phyloP scores from a whole-genome alignment of 495 filamentous ascomycete species.

The Trichodelitschia bisporula region DNA sequence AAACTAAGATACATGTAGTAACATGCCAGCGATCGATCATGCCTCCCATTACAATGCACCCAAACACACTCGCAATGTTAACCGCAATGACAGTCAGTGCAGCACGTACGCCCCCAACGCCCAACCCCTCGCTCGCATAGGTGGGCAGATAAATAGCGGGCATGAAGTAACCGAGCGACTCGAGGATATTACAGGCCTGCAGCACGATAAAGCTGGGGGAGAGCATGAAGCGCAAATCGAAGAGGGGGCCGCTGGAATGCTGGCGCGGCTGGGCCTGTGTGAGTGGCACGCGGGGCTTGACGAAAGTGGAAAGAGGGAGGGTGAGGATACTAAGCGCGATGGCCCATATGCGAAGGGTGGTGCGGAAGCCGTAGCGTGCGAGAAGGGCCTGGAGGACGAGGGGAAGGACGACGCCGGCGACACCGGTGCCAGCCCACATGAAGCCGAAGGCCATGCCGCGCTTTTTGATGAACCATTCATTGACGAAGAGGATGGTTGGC shows the following conservation, averaged over 20 bases:
- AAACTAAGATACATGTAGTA: conserved; percentile 5
- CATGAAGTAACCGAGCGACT: conserved; percentile 3
- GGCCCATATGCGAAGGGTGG: conserved; percentile 23
- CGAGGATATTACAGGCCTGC: neutral
- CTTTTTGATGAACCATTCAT: conserved; percentile 29
- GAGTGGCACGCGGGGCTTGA: no score
- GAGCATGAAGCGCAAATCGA: neutral
- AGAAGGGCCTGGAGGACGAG: conserved; percentile 25
- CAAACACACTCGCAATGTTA: conserved; percentile 4
- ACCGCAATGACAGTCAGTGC: no score
- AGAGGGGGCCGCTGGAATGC: neutral
- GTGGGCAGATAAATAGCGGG: no score
- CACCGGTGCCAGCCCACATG: conserved; percentile 25
- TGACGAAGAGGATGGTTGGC: conserved; percentile 24
- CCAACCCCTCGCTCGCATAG: no score
- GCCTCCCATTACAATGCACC: conserved; percentile 7
- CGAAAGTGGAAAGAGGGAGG: no score
- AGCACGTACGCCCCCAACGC: no score
- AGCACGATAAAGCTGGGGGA: neutral
- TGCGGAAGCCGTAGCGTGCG: conserved; percentile 22
- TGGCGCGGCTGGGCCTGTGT: no score
- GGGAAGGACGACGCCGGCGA: conserved; percentile 21
- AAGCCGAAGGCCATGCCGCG: conserved; percentile 32
- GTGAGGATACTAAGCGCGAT: conserved; percentile 16
- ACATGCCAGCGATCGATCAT: conserved; percentile 5